Conservation (phyloP, 2,329 filamentous ascomycete species). For the Penicillium sp. region DNA sequence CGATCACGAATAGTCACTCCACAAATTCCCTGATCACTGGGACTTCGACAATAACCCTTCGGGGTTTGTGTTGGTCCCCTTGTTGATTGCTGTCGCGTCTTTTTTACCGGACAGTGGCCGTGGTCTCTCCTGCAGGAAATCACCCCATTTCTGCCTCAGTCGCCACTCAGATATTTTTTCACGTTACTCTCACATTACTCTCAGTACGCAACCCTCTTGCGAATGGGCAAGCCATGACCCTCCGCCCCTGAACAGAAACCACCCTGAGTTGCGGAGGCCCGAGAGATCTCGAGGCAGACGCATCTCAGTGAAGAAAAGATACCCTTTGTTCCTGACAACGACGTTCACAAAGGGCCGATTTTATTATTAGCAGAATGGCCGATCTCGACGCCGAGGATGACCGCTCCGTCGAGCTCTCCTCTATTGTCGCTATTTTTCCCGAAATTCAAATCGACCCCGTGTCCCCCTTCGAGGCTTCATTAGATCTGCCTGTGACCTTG, state of each 20-base stretch:
- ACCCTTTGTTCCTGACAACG: constrained; percentile 8
- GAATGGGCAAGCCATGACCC: constrained; percentile 15
- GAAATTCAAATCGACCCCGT: constrained; percentile 58
- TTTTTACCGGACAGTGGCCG: not conserved
- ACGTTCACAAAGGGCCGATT: too few species aligned
- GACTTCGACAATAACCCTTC: not conserved
- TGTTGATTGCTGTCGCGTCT: not conserved
- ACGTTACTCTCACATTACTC: not conserved
- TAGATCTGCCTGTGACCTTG: constrained; percentile 62
- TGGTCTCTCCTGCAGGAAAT: constrained; percentile 2
- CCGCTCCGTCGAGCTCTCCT: constrained; percentile 62
- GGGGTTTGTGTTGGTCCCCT: not conserved
- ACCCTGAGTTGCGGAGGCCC: not conserved
- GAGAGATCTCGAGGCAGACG: constrained; percentile 2
- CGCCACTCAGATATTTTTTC: constrained; percentile 10
- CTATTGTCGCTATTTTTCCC: constrained; percentile 65
- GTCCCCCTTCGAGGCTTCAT: constrained; percentile 53
- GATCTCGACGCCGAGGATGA: constrained; percentile 56
- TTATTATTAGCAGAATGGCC: constrained; percentile 44
- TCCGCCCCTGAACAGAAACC: not conserved
- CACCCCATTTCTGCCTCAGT: constrained; percentile 17
- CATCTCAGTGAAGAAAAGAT: constrained; percentile 8
- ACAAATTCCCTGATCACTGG: constrained; percentile 17
- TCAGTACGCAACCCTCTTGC: constrained; percentile 6
- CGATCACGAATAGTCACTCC: constrained; percentile 14